Base-by-base conservation (phyloP, 257 asterid genomes). In the Ilex asprella region DNA sequence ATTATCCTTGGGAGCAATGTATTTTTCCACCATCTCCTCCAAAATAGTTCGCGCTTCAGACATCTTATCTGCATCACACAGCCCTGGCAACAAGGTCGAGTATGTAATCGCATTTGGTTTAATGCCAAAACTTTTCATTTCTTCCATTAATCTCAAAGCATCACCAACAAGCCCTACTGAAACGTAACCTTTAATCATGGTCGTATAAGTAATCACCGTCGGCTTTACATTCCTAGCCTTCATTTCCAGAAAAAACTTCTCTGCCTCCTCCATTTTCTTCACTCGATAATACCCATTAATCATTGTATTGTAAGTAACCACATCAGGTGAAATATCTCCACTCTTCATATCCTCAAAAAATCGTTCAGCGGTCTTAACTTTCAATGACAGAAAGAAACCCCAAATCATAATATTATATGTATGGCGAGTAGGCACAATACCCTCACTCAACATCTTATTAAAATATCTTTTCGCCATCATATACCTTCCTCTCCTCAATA, bases 331-430 rank as follows among this genome's bases (percentile, higher is more conserved):
- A 65, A 87, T 79, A 31, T 70, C 90, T 76, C 81, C 81, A 32
- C 80, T 71, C 80, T 87, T 89, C 99, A 89, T 93, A 62, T 85
- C 99, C 83, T 83, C 91, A 30, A 85, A 87, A 78, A 85, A 93
- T 69, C 96, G 83, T 56, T 71, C 63, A 0, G 88, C 99, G 1
- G 90, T 87, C 71, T 76, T 84, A 56, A 80, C 72, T 49, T 78
- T 83, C 10, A 78, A 81, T 0, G 94, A 82, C 27, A 89, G 88
- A 65, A 87, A 89, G 66, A 87, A 93, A 0, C 97, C 97, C 95
- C 96, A 89, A 27, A 93, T 80, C 95, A 89, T 27, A 59, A 85
- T 62, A 69, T 89, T 89, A 72, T 76, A 89, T 0, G 95, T 89
- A 59, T 86, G 96, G 59, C 75, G 71, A 65, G 89, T 86, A 0